Evolutionary conservation across 352 stramenopile species (phyloP).

Genomic region (Phytophthora parvispora): DNA sequence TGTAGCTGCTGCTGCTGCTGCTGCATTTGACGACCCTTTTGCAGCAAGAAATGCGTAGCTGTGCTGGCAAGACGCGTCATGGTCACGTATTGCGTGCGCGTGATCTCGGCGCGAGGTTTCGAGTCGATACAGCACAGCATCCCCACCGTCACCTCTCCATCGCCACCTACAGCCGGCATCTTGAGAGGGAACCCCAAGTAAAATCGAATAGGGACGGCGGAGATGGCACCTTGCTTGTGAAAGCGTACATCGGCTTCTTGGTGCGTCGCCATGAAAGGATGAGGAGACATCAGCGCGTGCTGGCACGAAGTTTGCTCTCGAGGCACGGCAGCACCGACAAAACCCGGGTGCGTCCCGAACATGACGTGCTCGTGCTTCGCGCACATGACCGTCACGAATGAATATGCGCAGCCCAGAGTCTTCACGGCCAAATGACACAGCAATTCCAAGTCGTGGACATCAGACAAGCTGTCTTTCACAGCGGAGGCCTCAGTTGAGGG

Average conservation of each 20-base stretch:
- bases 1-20: not conserved
- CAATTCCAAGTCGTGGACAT: conserved; percentile 48
- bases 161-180: not conserved
- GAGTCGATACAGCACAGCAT: conserved; percentile 49
- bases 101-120: conserved; percentile 33
- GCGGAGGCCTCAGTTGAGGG: conserved; percentile 7
- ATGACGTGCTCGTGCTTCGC: not conserved
- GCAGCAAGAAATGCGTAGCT: conserved; percentile 20
- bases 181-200: conserved; percentile 49
- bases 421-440: conserved; percentile 49
- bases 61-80: conserved; percentile 29
- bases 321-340: not conserved
- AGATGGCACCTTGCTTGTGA: not conserved
- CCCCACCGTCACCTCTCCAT: conserved; percentile 17
- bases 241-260: conserved; percentile 1
- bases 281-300: not conserved
- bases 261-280: not conserved
- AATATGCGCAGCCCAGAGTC: conserved; percentile 50
- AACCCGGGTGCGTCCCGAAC: not conserved
- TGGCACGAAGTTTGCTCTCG: not conserved
- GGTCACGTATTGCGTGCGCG: conserved; percentile 42
- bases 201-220: conserved; percentile 31
- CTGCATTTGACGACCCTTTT: conserved; percentile 9
- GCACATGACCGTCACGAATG: conserved; percentile 47
- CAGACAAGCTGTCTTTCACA: not conserved